Percentiles rank a stretch among this genome's conserved stretches.
These are phyloP conservation scores for Rubroshorea leprosula DNA, from an alignment of 345 rosid species.

Conservation along the genomic window DNA sequence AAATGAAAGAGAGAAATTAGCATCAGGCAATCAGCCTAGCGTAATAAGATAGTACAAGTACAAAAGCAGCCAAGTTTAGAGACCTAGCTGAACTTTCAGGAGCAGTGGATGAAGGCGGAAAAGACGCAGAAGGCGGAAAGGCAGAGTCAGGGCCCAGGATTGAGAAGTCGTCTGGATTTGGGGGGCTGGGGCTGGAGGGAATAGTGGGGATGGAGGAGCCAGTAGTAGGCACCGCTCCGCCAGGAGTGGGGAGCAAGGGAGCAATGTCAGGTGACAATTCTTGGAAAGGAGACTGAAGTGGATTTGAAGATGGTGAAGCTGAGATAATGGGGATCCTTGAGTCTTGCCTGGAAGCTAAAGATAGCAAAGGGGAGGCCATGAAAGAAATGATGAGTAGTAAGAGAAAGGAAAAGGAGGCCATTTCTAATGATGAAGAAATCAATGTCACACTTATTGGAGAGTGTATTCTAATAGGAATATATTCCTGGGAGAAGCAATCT, in stretches of 20 bases:
- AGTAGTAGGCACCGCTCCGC: slow-evolving; percentile 37
- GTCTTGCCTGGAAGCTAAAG: slow-evolving; percentile 22
- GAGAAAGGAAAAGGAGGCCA: slow-evolving; percentile 47
- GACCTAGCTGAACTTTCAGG: slow-evolving; percentile 11
- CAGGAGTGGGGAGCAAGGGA: slow-evolving; percentile 72
- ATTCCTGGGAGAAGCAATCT: not conserved
- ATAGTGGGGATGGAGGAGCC: slow-evolving; percentile 63
- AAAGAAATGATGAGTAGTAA: slow-evolving; percentile 25
- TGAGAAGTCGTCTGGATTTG: slow-evolving; percentile 52
- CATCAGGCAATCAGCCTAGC: slow-evolving; percentile 8
- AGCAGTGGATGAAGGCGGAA: slow-evolving; percentile 37
- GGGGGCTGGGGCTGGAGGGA: slow-evolving; percentile 78
- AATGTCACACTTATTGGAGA: slow-evolving; percentile 32
- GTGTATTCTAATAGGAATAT: slow-evolving; percentile 15
- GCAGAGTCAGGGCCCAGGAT: slow-evolving; percentile 40
- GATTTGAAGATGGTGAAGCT: slow-evolving; percentile 30
- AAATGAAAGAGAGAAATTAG: not conserved
- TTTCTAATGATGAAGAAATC: slow-evolving; percentile 53
- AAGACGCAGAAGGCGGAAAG: slow-evolving; percentile 38
- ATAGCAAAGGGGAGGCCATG: slow-evolving; percentile 28
- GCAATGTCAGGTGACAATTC: slow-evolving; percentile 70
- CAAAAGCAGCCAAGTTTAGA: slow-evolving; percentile 5
- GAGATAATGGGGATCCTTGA: slow-evolving; percentile 24
- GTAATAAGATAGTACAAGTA: slow-evolving; percentile 16
- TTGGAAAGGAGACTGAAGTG: slow-evolving; percentile 33